These are phyloP conservation scores for Kwoniella sp. DNA, from an alignment of 768 basidiomycete genomes.

Conservation along the genomic window DNA sequence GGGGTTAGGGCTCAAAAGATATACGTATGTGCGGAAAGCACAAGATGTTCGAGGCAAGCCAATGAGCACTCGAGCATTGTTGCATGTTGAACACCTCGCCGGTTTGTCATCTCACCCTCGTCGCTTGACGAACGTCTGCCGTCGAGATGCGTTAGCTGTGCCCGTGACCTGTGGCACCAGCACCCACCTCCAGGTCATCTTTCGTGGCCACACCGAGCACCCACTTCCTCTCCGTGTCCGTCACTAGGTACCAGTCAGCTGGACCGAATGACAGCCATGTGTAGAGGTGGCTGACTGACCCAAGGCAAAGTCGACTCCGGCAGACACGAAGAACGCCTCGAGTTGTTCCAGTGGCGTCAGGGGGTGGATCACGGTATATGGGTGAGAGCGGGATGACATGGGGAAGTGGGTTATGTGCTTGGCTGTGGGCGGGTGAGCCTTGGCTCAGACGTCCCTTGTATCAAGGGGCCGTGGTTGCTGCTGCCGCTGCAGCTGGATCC, in stretches of 20 bases:
- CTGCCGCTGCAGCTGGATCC: not conserved
- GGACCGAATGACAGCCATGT: not conserved
- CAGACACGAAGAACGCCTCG: slow-evolving; percentile 63
- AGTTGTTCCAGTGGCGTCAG: slow-evolving; percentile 71
- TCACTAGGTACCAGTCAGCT: slow-evolving; percentile 57
- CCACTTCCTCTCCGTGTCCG: slow-evolving; percentile 57
- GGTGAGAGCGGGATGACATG: slow-evolving; percentile 32
- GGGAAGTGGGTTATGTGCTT: slow-evolving; percentile 46
- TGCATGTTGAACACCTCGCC: not conserved
- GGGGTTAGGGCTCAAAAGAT: too few relatives aligned
- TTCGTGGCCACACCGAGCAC: slow-evolving; percentile 48
- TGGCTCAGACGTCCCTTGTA: too few relatives aligned
- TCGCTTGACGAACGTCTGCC: slow-evolving; percentile 44
- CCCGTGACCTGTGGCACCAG: not conserved
- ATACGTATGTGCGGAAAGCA: too few relatives aligned
- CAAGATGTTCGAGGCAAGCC: too few relatives aligned
- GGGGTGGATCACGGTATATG: slow-evolving; percentile 64
- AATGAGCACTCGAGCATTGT: not conserved
- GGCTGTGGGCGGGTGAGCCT: too few relatives aligned
- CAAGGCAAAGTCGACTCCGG: slow-evolving; percentile 35
- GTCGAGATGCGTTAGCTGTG: not conserved
- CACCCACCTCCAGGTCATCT: slow-evolving; percentile 47
- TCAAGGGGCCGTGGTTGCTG: not conserved
- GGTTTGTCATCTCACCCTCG: slow-evolving; percentile 21
- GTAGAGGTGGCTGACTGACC: slow-evolving; percentile 15